Evolutionary conservation across 768 basidiomycete species (phyloP), one percentile per base, ranked within the genome.

Genomic region (Chalciporus chontae): DNA sequence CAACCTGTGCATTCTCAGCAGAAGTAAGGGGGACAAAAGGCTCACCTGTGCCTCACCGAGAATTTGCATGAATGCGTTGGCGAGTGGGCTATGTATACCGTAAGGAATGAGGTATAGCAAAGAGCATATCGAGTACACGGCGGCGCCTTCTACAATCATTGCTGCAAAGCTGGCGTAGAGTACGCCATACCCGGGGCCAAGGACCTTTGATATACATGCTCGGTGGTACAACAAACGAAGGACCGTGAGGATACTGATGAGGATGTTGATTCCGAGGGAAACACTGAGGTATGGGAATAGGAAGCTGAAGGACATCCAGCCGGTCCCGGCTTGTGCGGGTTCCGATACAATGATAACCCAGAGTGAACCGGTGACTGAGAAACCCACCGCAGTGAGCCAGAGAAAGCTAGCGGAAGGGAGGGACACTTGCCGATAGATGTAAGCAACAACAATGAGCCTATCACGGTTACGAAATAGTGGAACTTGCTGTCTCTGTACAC

Each of bases 121-220:
- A 0, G 69, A 71, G 26, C 56, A 60, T 38, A 59, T 54, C n/a
- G 69, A 31, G 40, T 71, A 70, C 14, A 71, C 55, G 8, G 67
- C 52, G 13, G 69, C 67, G 8, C 68, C 69, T 53, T 70, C 69
- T 17, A 70, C 44, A 7, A 70, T 50, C 62, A 70, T 66, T 13
- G 68, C 45, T n/a, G 68, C 66, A 24, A 71, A 63, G 49, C 61
- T 62, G n/a, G 63, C 43, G 6, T 71, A 71, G 4, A 66, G 51
- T 5, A 26, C 40, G 19, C 64, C 59, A 17, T 69, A 62, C 9
- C 21, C 59, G 2, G 53, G 47, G 21, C 68, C 66, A n/a, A 69
- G 65, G 31, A 50, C 60, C 24, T 27, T 62, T 21, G 58, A 55
- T 43, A 62, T 58, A 45, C 55, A 58, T 19, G 54, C 45, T 34